phyloP scores from a whole-genome alignment of 169 alveolate species.

The Eimeria necatrix region DNA sequence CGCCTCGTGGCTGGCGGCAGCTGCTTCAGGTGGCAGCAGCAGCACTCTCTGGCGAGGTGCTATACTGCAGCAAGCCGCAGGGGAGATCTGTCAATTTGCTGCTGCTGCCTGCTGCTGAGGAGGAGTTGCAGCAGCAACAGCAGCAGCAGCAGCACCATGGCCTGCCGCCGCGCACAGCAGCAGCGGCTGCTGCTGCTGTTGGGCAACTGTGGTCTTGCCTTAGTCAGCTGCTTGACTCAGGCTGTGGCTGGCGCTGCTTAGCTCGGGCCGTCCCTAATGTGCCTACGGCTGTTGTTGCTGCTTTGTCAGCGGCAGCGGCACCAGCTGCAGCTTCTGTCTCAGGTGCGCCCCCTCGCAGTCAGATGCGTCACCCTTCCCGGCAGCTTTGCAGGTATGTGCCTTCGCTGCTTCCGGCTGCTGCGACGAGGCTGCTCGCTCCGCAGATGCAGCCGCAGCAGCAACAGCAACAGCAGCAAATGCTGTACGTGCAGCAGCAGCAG shows the following conservation, averaged over 20 bases:
- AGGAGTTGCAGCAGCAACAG: constrained; percentile 34
- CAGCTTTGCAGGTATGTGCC: not conserved
- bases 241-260: constrained; percentile 22
- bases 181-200: constrained; percentile 9
- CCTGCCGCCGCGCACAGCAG: constrained; percentile 21
- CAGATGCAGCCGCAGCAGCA: constrained; percentile 22
- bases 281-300: not conserved
- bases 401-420: not conserved
- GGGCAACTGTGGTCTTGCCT: not conserved
- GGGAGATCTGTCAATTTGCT: not conserved
- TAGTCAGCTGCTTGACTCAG: not conserved
- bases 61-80: not conserved
- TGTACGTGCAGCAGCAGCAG: constrained; percentile 27
- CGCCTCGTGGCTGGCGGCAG: constrained; percentile 19
- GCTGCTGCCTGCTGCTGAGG: constrained; percentile 10
- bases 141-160: constrained; percentile 14
- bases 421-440: constrained; percentile 1
- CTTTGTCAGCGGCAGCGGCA: not conserved
- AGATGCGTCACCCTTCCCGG: not conserved
- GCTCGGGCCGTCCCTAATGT: constrained; percentile 10
- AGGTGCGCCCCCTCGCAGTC: not conserved
- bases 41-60: not conserved
- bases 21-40: constrained; percentile 57
- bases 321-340: not conserved
- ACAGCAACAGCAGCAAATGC: not conserved